A percentile compares a stretch with the other conserved stretches of the same genome.
These are phyloP conservation scores for Lachnellula subtilissima DNA, from an alignment of 2,329 filamentous ascomycete species.

Conservation along the genomic window DNA sequence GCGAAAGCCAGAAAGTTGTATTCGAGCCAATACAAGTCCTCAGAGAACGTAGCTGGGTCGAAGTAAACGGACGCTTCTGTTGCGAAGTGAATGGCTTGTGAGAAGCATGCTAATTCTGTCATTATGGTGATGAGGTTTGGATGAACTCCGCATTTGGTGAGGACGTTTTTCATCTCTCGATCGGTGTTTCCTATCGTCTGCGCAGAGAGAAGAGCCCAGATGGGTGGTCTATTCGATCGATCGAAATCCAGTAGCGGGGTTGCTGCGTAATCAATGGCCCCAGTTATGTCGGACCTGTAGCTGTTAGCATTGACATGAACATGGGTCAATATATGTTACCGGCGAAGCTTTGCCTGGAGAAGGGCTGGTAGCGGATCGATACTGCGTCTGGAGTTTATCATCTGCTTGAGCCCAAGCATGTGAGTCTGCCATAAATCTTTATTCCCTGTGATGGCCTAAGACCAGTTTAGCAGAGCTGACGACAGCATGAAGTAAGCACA, in stretches of 20 bases:
- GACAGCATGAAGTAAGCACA: background rate
- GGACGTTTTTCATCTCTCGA: background rate
- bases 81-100: slow-evolving; percentile 11
- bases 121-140: slow-evolving; percentile 9
- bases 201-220: slow-evolving; percentile 10
- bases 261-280: slow-evolving; percentile 22
- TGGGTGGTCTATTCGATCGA: slow-evolving; percentile 3
- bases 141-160: slow-evolving; percentile 2
- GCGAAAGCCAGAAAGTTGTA: slow-evolving; percentile 16
- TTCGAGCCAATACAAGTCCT: slow-evolving; percentile 20
- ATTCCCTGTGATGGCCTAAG: slow-evolving; percentile 18
- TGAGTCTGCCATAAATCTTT: slow-evolving; percentile 18
- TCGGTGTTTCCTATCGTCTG: background rate
- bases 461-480: background rate
- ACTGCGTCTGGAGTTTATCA: slow-evolving; percentile 9
- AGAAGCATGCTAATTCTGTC: slow-evolving; percentile 14
- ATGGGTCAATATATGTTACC: slow-evolving; percentile 5
- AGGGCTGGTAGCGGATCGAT: slow-evolving; percentile 7
- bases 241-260: slow-evolving; percentile 13
- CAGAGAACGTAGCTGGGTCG: slow-evolving; percentile 14
- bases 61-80: background rate
- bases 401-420: slow-evolving; percentile 22
- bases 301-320: background rate
- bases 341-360: slow-evolving; percentile 18
- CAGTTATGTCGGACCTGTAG: slow-evolving; percentile 21